Conservation (phyloP, 805 yeast species). For the Pichia ethanolica region DNA sequence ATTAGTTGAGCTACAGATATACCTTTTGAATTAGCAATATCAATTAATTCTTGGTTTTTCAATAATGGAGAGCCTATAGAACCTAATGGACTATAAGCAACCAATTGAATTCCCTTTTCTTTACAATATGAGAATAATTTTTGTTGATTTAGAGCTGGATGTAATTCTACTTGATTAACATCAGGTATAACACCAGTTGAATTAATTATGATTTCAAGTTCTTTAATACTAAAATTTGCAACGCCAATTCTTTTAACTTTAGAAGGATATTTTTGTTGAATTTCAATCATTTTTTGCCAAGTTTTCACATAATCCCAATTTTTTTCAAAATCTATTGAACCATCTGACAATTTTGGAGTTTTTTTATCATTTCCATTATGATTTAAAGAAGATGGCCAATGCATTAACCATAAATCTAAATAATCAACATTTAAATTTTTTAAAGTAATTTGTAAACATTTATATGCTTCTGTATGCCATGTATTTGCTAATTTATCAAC, state of each 20-base stretch:
- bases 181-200: slow-evolving; percentile 38
- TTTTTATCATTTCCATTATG: slow-evolving; percentile 38
- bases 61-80: slow-evolving; percentile 35
- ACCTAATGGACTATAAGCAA: slow-evolving; percentile 59
- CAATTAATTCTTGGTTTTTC: slow-evolving; percentile 15
- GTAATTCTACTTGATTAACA: slow-evolving; percentile 42
- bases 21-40: slow-evolving; percentile 45
- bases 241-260: slow-evolving; percentile 49
- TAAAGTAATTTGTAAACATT: slow-evolving; percentile 34
- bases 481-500: slow-evolving; percentile 30
- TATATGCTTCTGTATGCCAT: slow-evolving; percentile 29
- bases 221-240: slow-evolving; percentile 51
- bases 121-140: slow-evolving; percentile 37
- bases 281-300: slow-evolving; percentile 61
- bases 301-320: slow-evolving; percentile 57
- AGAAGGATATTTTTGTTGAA: slow-evolving; percentile 44
- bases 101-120: slow-evolving; percentile 38
- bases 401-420: slow-evolving; percentile 46
- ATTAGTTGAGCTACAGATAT: slow-evolving; percentile 47
- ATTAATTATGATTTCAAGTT: slow-evolving; percentile 32
- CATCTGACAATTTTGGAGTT: slow-evolving; percentile 47
- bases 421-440: slow-evolving; percentile 37
- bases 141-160: slow-evolving; percentile 39
- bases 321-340: slow-evolving; percentile 20
- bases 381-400: slow-evolving; percentile 37